Conservation (phyloP, 148 eudicot species). For the Rheum nobile region DNA sequence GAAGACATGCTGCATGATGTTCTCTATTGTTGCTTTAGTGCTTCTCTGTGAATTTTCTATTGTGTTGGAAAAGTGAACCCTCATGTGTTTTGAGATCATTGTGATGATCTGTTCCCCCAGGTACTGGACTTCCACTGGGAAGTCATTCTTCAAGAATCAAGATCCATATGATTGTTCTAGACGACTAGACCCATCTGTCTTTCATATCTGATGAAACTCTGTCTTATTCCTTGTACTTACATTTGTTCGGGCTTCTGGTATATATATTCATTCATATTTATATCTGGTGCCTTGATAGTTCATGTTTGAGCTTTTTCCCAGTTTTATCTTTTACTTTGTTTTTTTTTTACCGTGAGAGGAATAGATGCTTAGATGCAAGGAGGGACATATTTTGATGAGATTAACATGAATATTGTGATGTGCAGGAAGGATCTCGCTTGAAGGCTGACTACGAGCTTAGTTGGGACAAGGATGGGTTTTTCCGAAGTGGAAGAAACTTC, state of each 20-base stretch:
- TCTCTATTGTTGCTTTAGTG: background rate
- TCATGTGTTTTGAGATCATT: background rate
- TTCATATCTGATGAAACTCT: background rate
- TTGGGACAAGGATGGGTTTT: conserved; percentile 66
- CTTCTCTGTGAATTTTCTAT: background rate
- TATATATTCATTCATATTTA: background rate
- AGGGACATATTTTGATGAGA: background rate
- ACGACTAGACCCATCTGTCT: background rate
- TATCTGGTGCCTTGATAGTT: background rate
- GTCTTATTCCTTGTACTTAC: background rate
- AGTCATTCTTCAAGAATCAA: background rate
- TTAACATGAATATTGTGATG: background rate
- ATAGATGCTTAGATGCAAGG: background rate
- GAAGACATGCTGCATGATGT: background rate
- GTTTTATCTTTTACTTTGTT: background rate
- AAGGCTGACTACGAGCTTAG: conserved; percentile 79
- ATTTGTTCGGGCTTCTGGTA: background rate
- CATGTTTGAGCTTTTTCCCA: background rate
- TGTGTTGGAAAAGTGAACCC: background rate
- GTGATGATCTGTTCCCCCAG: background rate
- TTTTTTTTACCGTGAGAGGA: background rate
- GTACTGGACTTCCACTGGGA: background rate
- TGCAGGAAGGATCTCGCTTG: conserved; percentile 79
- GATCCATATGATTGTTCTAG: background rate
- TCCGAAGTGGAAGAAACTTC: conserved; percentile 27